Percentiles rank a stretch among this genome's conserved stretches.
phyloP scores from a whole-genome alignment of 768 basidiomycete species.

The Austroboletus eburneus region DNA sequence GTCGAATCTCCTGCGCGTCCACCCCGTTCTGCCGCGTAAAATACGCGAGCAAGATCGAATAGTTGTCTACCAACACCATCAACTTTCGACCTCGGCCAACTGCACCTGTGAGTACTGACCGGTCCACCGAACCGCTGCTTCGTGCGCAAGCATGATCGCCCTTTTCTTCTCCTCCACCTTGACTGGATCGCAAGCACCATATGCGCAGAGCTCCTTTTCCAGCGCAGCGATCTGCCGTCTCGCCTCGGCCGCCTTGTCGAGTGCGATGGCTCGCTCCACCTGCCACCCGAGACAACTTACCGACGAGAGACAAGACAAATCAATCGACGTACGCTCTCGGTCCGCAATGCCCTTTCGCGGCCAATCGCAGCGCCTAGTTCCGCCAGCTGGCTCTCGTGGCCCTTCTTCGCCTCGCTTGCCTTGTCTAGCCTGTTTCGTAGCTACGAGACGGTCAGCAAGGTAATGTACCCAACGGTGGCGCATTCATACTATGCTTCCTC shows the following conservation, averaged over 20 bases:
- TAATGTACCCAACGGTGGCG: neutral
- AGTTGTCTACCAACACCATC: slow-evolving; percentile 54
- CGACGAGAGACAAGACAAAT: neutral
- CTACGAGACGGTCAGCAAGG: slow-evolving; percentile 31
- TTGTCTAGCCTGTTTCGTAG: slow-evolving; percentile 52
- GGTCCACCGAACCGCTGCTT: slow-evolving; percentile 85
- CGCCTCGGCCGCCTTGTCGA: slow-evolving; percentile 46
- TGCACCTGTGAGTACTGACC: slow-evolving; percentile 45
- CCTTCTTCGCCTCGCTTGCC: slow-evolving; percentile 44
- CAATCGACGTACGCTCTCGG: slow-evolving; percentile 47
- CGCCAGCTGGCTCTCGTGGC: slow-evolving; percentile 42
- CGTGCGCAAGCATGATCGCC: slow-evolving; percentile 71
- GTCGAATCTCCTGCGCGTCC: slow-evolving; percentile 58
- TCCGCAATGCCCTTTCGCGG: slow-evolving; percentile 49
- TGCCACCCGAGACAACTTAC: slow-evolving; percentile 29
- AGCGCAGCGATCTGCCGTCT: slow-evolving; percentile 49
- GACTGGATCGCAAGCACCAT: slow-evolving; percentile 81
- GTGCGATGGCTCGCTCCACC: slow-evolving; percentile 51
- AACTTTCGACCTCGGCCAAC: neutral
- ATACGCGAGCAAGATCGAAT: slow-evolving; percentile 57
- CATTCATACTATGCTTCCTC: slow-evolving; percentile 61
- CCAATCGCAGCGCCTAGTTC: slow-evolving; percentile 48
- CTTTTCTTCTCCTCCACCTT: slow-evolving; percentile 75
- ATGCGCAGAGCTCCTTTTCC: slow-evolving; percentile 67
- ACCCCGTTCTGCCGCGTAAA: slow-evolving; percentile 62